Percentiles rank a stretch among this genome's conserved stretches.
Conservation (phyloP, 2,329 filamentous ascomycete genomes). For the Chrysoporthe cubensis region DNA sequence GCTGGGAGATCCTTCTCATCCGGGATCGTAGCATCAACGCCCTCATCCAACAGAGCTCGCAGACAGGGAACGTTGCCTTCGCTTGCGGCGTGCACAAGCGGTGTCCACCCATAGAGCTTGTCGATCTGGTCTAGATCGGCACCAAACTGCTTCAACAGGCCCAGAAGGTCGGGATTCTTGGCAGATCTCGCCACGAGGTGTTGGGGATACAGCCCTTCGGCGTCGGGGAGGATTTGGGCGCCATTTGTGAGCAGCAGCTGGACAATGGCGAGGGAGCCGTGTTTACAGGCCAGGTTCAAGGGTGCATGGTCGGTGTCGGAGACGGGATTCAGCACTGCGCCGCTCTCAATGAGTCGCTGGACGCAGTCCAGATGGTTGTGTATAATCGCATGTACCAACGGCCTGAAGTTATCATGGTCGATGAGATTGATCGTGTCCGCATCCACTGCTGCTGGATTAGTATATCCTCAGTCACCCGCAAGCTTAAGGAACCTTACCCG, state of each 20-base stretch:
- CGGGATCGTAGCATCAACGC: slow-evolving; percentile 75
- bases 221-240: slow-evolving; percentile 86
- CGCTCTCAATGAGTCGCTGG: slow-evolving; percentile 72
- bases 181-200: slow-evolving; percentile 92
- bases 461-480: not conserved
- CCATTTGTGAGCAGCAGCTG: slow-evolving; percentile 80
- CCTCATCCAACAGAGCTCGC: slow-evolving; percentile 76
- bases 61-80: slow-evolving; percentile 93
- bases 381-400: slow-evolving; percentile 92
- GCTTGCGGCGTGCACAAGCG: slow-evolving; percentile 92
- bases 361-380: slow-evolving; percentile 83
- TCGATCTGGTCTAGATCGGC: slow-evolving; percentile 91
- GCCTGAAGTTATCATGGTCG: slow-evolving; percentile 97
- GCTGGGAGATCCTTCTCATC: slow-evolving; percentile 94
- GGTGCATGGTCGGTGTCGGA: slow-evolving; percentile 92
- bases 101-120: slow-evolving; percentile 97
- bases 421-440: slow-evolving; percentile 82
- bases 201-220: slow-evolving; percentile 95
- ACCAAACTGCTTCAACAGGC: slow-evolving; percentile 81
- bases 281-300: slow-evolving; percentile 91
- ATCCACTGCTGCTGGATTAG: slow-evolving; percentile 35
- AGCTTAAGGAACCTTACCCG: slow-evolving; percentile 49
- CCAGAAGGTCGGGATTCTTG: slow-evolving; percentile 76
- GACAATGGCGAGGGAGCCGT: slow-evolving; percentile 84
- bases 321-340: slow-evolving; percentile 82